Conservation (phyloP, 2,329 filamentous ascomycete genomes). For the Akanthomyces lecanii region DNA sequence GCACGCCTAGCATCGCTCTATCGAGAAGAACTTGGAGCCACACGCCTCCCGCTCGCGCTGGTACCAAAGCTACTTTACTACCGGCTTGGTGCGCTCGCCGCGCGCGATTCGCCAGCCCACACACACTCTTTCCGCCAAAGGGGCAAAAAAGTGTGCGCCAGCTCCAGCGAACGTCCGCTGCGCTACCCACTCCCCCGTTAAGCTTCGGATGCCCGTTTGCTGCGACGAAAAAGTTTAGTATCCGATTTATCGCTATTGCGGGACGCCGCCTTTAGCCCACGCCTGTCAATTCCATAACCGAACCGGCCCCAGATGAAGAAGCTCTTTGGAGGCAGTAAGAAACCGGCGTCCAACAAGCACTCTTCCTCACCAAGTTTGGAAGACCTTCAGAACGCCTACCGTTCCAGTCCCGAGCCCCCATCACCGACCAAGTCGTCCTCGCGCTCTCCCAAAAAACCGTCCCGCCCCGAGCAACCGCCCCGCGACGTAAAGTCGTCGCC, state of each 20-base stretch:
- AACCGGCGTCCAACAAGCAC: slow-evolving; percentile 36
- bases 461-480: slow-evolving; percentile 29
- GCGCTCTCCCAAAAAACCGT: slow-evolving; percentile 34
- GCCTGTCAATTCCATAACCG: slow-evolving; percentile 18
- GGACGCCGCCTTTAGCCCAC: slow-evolving; percentile 16
- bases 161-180: slow-evolving; percentile 1
- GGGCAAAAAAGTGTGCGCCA: slow-evolving; percentile 12
- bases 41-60: not conserved
- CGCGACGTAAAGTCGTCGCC: slow-evolving; percentile 29
- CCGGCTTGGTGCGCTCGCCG: not conserved
- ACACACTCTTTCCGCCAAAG: slow-evolving; percentile 10
- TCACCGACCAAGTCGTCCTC: slow-evolving; percentile 34
- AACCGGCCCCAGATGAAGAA: slow-evolving; percentile 46
- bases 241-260: slow-evolving; percentile 16
- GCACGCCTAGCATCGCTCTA: slow-evolving; percentile 4
- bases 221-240: slow-evolving; percentile 14
- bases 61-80: not conserved
- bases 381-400: slow-evolving; percentile 34
- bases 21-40: slow-evolving; percentile 6
- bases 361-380: slow-evolving; percentile 33
- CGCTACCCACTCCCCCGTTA: not conserved
- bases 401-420: slow-evolving; percentile 34
- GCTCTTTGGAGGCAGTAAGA: slow-evolving; percentile 44
- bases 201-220: not conserved
- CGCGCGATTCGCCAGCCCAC: slow-evolving; percentile 11